These are phyloP conservation scores for Trypethelium eluteriae DNA, from an alignment of 495 filamentous ascomycete species.

Conservation along the genomic window DNA sequence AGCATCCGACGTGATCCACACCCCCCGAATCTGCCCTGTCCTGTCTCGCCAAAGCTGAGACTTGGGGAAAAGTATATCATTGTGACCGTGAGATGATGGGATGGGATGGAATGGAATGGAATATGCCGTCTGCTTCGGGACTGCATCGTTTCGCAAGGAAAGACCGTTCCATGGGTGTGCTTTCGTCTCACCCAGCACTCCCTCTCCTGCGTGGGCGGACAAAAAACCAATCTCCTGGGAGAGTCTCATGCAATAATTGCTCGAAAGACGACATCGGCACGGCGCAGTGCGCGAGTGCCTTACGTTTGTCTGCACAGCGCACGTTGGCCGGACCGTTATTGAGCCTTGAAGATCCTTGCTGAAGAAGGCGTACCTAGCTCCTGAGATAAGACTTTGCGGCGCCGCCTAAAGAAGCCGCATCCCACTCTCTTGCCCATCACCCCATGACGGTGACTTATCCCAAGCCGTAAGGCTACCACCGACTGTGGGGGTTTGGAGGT, in stretches of 20 bases:
- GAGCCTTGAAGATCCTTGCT: background rate
- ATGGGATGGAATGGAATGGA: background rate
- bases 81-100: too few relatives aligned
- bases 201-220: background rate
- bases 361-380: background rate
- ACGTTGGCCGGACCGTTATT: background rate
- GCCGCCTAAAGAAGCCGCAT: slow-evolving; percentile 4
- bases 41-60: background rate
- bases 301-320: background rate
- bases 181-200: background rate
- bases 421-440: background rate
- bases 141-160: slow-evolving; percentile 2
- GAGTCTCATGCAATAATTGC: background rate
- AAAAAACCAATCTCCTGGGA: background rate
- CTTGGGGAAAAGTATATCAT: background rate
- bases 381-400: slow-evolving; percentile 1
- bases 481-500: background rate
- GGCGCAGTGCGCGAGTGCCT: background rate
- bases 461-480: background rate
- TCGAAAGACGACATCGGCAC: background rate
- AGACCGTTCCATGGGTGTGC: background rate
- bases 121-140: background rate
- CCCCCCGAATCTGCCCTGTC: background rate
- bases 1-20: background rate
- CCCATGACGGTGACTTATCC: background rate